Base-by-base conservation (phyloP, 2,329 filamentous ascomycete genomes). In the Aspergillus puulaauensis region DNA sequence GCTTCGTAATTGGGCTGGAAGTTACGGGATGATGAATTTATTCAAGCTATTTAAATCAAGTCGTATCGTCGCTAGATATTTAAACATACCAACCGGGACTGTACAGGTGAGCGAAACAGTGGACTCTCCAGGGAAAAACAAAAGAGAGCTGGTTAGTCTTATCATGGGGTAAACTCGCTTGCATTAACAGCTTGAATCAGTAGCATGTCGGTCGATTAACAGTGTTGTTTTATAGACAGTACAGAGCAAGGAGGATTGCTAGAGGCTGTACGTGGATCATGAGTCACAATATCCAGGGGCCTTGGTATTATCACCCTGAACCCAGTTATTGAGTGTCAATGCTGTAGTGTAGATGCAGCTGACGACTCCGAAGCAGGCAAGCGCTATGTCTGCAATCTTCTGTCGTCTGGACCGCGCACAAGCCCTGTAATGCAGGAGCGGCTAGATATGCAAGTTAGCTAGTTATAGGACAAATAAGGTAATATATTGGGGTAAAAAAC, bases 271-370 rank as follows among this genome's bases (percentile, higher is more conserved):
- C 48, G 54, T 23, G 31, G 49, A 64, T 55, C 52, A 64, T 46
- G 68, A 66, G 66, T 89, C 86, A 70, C 87, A 90, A 70, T 89
- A 89, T 33, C 86, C 85, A 2, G 86, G 85, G 12, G 80, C 67
- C 61, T 81, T 81, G 4, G 74, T 74, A n/a, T 72, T 68, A 17
- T 75, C 73, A 4, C 86, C 85, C 51, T 80, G 82, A 6, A 90
- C 85, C 96, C 95, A 99, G 74, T 90, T 96, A 70, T 88, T 83
- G 48, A 97, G 79, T 0, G 95, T 99, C 67, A 98, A 79, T 37
- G 83, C 82, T 0, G 95, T 98, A 0, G 95, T 96, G 74, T 99
- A 99, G 6, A 85, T 84, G 90, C 98, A 99, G 66, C 91, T 91
- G 17, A 92, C 75, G 53, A 93, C 77, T 7, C 95, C 95, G 68